A percentile compares a stretch with the other conserved stretches of the same genome.
These are phyloP conservation scores for Prinsepia uniflora DNA, from an alignment of 306 rosid species.

Conservation along the genomic window DNA sequence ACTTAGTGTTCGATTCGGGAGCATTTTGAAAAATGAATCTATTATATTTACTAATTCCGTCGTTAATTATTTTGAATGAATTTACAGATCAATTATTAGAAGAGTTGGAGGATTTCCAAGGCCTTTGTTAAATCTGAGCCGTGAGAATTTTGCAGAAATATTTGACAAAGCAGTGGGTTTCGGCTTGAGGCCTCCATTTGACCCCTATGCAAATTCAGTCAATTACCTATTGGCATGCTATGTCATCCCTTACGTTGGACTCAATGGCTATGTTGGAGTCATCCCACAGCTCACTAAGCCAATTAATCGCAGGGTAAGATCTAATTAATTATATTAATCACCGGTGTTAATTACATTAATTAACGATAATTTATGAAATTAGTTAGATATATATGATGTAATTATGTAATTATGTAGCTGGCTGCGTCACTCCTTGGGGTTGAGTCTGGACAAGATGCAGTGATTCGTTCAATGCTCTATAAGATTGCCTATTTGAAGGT, in stretches of 20 bases:
- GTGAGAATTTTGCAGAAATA: conserved; percentile 12
- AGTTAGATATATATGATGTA: not conserved
- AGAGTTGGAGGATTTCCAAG: conserved; percentile 22
- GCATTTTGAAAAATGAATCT: no score
- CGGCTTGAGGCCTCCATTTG: conserved; percentile 25
- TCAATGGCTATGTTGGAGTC: conserved; percentile 26
- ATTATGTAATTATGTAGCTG: conserved; percentile 1
- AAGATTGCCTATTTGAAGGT: conserved; percentile 9
- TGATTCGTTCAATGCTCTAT: conserved; percentile 19
- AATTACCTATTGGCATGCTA: conserved; percentile 20
- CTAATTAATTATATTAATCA: not conserved
- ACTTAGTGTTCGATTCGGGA: no score
- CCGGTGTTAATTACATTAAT: not conserved
- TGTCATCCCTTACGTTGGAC: conserved; percentile 26
- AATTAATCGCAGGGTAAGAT: conserved; percentile 7
- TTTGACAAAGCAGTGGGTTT: conserved; percentile 18
- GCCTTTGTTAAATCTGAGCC: conserved; percentile 23
- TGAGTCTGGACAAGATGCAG: conserved; percentile 32
- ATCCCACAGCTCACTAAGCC: conserved; percentile 6
- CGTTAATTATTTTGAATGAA: no score
- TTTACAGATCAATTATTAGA: conserved; percentile 17
- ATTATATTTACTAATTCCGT: no score
- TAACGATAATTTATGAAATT: not conserved
- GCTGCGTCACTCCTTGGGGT: conserved; percentile 22
- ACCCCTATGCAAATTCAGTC: conserved; percentile 19